phyloP scores from a whole-genome alignment of 352 stramenopile species.

The Phytophthora citrophthora region DNA sequence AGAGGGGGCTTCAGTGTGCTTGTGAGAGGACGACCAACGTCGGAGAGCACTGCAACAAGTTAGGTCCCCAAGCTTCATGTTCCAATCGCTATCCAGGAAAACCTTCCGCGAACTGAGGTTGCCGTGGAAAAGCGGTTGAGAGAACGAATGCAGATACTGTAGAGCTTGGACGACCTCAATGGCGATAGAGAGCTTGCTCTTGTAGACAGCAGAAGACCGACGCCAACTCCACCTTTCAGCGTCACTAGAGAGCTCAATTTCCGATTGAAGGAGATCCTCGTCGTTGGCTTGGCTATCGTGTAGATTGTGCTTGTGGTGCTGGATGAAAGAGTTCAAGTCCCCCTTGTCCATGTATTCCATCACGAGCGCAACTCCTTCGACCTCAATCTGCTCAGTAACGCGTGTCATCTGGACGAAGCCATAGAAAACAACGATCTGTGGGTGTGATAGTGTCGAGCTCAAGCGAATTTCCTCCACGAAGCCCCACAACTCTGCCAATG shows the following conservation, averaged over 20 bases:
- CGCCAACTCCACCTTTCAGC: slow-evolving; percentile 36
- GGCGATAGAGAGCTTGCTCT: slow-evolving; percentile 49
- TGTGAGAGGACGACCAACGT: slow-evolving; percentile 42
- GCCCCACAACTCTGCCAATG: slow-evolving; percentile 9
- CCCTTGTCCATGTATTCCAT: slow-evolving; percentile 49
- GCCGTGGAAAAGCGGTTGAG: slow-evolving; percentile 44
- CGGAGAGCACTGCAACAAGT: slow-evolving; percentile 49
- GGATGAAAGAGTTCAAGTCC: slow-evolving; percentile 48
- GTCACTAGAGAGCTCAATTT: neutral
- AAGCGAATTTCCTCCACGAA: slow-evolving; percentile 39
- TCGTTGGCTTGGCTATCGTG: slow-evolving; percentile 14
- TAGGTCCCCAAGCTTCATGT: slow-evolving; percentile 52
- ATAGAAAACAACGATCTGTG: slow-evolving; percentile 37
- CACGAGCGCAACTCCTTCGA: slow-evolving; percentile 36
- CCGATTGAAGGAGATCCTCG: slow-evolving; percentile 5
- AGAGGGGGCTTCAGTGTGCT: slow-evolving; percentile 13
- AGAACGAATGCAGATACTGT: slow-evolving; percentile 57
- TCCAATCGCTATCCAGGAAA: slow-evolving; percentile 44
- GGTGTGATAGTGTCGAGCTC: slow-evolving; percentile 34
- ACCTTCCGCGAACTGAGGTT: slow-evolving; percentile 56
- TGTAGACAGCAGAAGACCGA: slow-evolving; percentile 24
- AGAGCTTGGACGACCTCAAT: slow-evolving; percentile 48
- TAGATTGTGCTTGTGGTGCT: slow-evolving; percentile 31
- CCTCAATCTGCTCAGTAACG: slow-evolving; percentile 1
- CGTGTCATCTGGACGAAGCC: slow-evolving; percentile 28